phyloP scores from a whole-genome alignment of 345 rosid genomes.

The Salix purpurea region DNA sequence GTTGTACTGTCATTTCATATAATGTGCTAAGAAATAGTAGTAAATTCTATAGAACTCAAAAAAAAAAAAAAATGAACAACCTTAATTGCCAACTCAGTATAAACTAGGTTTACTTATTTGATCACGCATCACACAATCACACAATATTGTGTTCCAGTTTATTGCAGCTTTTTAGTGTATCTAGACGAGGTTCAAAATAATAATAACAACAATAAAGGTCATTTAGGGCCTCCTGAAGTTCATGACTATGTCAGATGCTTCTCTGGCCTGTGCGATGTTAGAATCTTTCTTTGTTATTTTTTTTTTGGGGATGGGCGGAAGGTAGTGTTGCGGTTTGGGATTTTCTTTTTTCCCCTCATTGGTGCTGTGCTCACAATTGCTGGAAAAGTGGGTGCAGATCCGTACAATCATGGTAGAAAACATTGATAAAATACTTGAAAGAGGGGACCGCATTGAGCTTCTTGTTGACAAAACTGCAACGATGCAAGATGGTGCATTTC shows the following conservation, averaged over 20 bases:
- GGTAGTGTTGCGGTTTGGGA: not conserved
- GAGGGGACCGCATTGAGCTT: constrained; percentile 94
- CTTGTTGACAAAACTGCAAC: constrained; percentile 95
- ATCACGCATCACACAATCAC: not conserved
- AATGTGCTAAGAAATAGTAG: not conserved
- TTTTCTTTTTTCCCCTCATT: not conserved
- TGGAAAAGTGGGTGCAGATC: constrained; percentile 39
- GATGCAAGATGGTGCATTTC: constrained; percentile 89
- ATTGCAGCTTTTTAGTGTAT: not conserved
- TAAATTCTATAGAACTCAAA: not conserved
- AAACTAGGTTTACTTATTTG: not conserved
- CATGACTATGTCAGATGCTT: not conserved
- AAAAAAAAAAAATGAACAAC: not conserved
- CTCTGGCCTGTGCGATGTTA: not conserved
- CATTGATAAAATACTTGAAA: constrained; percentile 90
- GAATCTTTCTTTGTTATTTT: not conserved
- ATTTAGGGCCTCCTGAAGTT: not conserved
- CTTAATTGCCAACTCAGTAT: not conserved
- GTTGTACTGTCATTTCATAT: not conserved
- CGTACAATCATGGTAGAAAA: constrained; percentile 95
- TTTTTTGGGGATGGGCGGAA: not conserved
- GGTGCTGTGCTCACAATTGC: not conserved
- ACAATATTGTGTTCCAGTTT: not conserved
- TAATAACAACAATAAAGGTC: not conserved
- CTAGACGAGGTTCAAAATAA: not conserved